phyloP scores from a whole-genome alignment of 441 rosid genomes.

The Populus tomentosa region DNA sequence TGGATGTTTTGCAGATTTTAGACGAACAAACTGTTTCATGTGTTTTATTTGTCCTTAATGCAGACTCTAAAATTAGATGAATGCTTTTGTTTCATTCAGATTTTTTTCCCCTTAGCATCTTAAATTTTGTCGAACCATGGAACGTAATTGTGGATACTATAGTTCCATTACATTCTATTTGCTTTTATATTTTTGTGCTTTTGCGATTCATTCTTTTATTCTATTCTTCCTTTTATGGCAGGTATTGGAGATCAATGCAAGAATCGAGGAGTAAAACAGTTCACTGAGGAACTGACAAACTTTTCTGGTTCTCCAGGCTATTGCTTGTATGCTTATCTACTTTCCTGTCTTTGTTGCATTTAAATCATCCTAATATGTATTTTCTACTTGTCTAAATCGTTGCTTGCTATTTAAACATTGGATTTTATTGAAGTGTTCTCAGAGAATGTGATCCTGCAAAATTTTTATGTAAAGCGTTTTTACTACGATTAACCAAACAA shows the following conservation, averaged over 20 bases:
- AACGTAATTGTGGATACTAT: neutral
- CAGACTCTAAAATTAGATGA: neutral
- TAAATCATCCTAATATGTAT: neutral
- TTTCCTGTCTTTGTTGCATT: neutral
- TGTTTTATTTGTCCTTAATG: neutral
- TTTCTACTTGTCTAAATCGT: neutral
- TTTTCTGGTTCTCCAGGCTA: constrained; percentile 68
- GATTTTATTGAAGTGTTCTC: neutral
- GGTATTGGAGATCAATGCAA: constrained; percentile 86
- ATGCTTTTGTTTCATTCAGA: neutral
- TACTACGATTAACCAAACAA: neutral
- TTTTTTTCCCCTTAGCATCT: neutral
- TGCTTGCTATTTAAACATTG: neutral
- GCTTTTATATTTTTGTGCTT: neutral
- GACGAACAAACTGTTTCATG: neutral
- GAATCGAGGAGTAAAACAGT: constrained; percentile 42
- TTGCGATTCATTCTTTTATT: neutral
- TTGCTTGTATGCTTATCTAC: constrained; percentile 63
- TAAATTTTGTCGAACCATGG: neutral
- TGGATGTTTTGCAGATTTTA: neutral
- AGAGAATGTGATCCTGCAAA: neutral
- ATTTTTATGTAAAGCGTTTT: neutral
- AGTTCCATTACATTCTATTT: neutral
- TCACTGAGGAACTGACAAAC: constrained; percentile 51
- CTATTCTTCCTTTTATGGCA: constrained; percentile 17